Evolutionary conservation across 495 filamentous ascomycete species (phyloP), one percentile per base, ranked within the genome.

Genomic region (Penicillium egyptiacum): DNA sequence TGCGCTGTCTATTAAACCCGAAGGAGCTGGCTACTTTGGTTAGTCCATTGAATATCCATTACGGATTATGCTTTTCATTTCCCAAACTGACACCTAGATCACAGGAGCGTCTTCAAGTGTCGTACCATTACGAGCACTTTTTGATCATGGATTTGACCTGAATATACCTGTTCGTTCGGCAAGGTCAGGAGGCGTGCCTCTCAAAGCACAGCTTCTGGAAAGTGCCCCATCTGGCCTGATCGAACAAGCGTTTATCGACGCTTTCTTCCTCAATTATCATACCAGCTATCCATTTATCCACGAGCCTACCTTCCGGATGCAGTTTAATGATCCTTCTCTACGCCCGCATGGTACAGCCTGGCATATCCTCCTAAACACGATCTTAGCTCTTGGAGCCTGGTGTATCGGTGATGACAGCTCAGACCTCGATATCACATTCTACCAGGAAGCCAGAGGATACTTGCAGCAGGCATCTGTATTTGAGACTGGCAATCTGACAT

Each of bases 221-320:
- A 73, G 70, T 22, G 75, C 75, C 8, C 75, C 75, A 1, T 76
- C 75, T 23, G 76, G 74, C 5, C 59, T 78, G 23, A 69, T 77
- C 22, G 74, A 77, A 54, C 74, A 76, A 50, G 70, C 73, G 1
- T 73, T 82, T 39, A 79, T 83, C 39, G 77, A 83, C 58, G 76
- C 76, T 0, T 83, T 78, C 57, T 83, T 83, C 54, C 60, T 74
- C 16, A 74, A 75, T 37, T 84, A 83, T 57, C 79, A 84, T 55
- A 68, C 69, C 10, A 79, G 74, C 44, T 84, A 84, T 59, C 80
- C 81, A 8, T 78, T 84, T 47, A 63, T 84, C 17, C 79, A 84
- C 52, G 81, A 84, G 60, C 69, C 75, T 4, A 79, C 76, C 5
- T 84, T 84, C 51, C 70, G 80, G 39, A 79, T 80, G 3, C 81